A percentile compares a stretch with the other conserved stretches of the same genome.
These are phyloP conservation scores for Mycena venus DNA, from an alignment of 768 basidiomycete genomes.

Conservation along the genomic window DNA sequence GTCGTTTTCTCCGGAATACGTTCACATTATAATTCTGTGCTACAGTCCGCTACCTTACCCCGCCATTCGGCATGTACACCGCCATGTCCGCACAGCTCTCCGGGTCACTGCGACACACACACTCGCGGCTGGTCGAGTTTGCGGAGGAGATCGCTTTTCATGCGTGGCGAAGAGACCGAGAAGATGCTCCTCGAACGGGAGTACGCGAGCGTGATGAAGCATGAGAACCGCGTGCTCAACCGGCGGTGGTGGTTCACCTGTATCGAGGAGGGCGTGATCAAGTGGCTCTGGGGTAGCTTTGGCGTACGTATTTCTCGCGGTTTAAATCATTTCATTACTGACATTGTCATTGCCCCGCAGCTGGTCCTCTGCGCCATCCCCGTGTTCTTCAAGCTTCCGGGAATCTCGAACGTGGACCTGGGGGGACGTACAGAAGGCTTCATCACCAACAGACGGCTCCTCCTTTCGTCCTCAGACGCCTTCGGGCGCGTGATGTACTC, in stretches of 20 bases:
- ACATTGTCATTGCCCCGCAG: slow-evolving; percentile 50
- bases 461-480: slow-evolving; percentile 94
- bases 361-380: slow-evolving; percentile 93
- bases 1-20: slow-evolving; percentile 47
- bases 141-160: slow-evolving; percentile 91
- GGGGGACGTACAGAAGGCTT: slow-evolving; percentile 96
- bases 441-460: slow-evolving; percentile 93
- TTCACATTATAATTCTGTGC: not conserved
- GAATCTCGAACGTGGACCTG: slow-evolving; percentile 74
- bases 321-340: not conserved
- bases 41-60: slow-evolving; percentile 90
- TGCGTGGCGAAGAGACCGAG: slow-evolving; percentile 90
- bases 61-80: slow-evolving; percentile 92
- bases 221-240: slow-evolving; percentile 84
- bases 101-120: slow-evolving; percentile 91
- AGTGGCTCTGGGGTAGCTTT: slow-evolving; percentile 97
- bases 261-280: slow-evolving; percentile 95
- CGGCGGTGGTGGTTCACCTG: slow-evolving; percentile 93
- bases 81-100: slow-evolving; percentile 90
- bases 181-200: slow-evolving; percentile 92
- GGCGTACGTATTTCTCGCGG: slow-evolving; percentile 74
- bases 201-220: slow-evolving; percentile 86
- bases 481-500: slow-evolving; percentile 97
- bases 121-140: slow-evolving; percentile 91
- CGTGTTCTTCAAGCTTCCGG: slow-evolving; percentile 90